A percentile compares a stretch with the other conserved stretches of the same genome.
phyloP scores from a whole-genome alignment of 2,329 filamentous ascomycete genomes.

The Xylariaceae sp. region DNA sequence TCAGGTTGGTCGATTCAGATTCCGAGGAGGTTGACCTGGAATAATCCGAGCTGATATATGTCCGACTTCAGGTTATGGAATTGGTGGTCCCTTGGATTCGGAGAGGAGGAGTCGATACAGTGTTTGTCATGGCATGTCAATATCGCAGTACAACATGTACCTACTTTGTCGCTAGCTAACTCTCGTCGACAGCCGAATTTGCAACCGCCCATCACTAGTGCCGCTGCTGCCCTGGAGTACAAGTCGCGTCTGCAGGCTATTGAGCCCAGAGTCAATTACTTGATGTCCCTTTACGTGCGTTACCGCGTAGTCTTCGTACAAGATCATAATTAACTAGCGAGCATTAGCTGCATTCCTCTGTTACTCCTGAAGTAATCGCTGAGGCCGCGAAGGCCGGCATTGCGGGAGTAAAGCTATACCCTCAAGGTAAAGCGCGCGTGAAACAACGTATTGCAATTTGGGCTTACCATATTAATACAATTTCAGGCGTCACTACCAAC shows the following conservation, averaged over 20 bases:
- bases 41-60: neutral
- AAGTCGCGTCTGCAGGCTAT: constrained; percentile 64
- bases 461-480: constrained; percentile 18
- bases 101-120: constrained; percentile 69
- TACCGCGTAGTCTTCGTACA: neutral
- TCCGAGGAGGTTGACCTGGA: neutral
- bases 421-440: constrained; percentile 46
- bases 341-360: constrained; percentile 58
- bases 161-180: constrained; percentile 24
- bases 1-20: constrained; percentile 37
- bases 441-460: constrained; percentile 41
- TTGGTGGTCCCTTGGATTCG: constrained; percentile 60
- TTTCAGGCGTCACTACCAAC: constrained; percentile 66
- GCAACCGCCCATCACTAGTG: constrained; percentile 36
- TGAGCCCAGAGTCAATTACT: constrained; percentile 67
- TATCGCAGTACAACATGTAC: constrained; percentile 16
- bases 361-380: constrained; percentile 72
- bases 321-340: constrained; percentile 23
- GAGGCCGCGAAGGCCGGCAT: constrained; percentile 77
- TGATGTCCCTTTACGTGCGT: constrained; percentile 73
- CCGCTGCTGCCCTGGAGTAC: constrained; percentile 70
- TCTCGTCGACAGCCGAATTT: constrained; percentile 21
- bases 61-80: constrained; percentile 55
- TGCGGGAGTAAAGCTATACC: constrained; percentile 74
- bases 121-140: constrained; percentile 51